These are phyloP conservation scores for Stagonosporopsis tanaceti DNA, from an alignment of 2,329 filamentous ascomycete species.

Conservation along the genomic window DNA sequence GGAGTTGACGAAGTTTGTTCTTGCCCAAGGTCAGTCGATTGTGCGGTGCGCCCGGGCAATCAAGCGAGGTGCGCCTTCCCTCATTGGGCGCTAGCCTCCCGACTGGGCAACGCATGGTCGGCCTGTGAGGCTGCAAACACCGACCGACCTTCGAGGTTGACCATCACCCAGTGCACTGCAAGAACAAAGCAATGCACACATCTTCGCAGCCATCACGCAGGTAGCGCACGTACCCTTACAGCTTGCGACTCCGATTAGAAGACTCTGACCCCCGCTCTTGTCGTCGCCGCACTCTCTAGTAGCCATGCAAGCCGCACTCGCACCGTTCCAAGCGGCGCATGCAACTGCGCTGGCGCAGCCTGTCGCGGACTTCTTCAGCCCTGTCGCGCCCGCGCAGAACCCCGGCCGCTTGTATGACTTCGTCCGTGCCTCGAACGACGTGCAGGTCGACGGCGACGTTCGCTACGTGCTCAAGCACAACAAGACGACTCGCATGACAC, in stretches of 20 bases:
- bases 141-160: constrained; percentile 10
- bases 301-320: constrained; percentile 76
- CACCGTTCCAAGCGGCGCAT: constrained; percentile 76
- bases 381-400: constrained; percentile 69
- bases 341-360: constrained; percentile 71
- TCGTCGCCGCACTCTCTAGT: constrained; percentile 14
- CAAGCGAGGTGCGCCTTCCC: constrained; percentile 35
- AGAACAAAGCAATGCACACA: constrained; percentile 16
- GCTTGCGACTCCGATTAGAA: constrained; percentile 8
- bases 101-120: constrained; percentile 17
- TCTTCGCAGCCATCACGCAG: constrained; percentile 1
- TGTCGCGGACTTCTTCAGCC: constrained; percentile 78
- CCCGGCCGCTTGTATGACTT: constrained; percentile 74
- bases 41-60: constrained; percentile 26
- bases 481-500: constrained; percentile 63
- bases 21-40: constrained; percentile 16
- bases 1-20: constrained; percentile 43
- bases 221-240: constrained; percentile 16
- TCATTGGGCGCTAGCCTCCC: constrained; percentile 1
- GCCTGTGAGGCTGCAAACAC: constrained; percentile 7
- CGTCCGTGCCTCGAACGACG: constrained; percentile 72
- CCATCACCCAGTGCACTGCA: not conserved
- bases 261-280: not conserved
- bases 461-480: constrained; percentile 74
- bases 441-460: constrained; percentile 73